Percentiles rank a stretch among this genome's conserved stretches.
Conservation (phyloP, 805 yeast genomes). For the Candida ovalis region DNA sequence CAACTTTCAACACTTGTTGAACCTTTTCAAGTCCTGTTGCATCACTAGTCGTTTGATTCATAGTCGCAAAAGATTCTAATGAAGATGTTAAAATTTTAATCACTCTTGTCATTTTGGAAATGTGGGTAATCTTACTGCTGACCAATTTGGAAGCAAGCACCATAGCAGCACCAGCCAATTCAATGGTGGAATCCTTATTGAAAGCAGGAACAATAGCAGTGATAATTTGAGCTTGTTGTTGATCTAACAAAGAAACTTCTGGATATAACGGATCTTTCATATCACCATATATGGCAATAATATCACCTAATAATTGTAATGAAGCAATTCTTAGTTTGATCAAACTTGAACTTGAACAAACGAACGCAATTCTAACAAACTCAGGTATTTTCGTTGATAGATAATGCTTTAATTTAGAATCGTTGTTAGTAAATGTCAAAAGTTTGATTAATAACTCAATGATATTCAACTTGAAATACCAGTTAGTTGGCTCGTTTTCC, state of each 20-base stretch:
- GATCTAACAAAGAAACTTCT: constrained; percentile 70
- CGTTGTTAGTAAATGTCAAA: constrained; percentile 36
- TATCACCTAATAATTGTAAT: constrained; percentile 57
- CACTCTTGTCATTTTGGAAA: constrained; percentile 49
- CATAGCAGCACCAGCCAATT: constrained; percentile 72
- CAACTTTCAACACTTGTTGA: constrained; percentile 44
- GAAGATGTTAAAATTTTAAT: constrained; percentile 62
- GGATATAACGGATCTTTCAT: constrained; percentile 71
- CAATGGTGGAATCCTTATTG: constrained; percentile 64
- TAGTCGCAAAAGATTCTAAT: constrained; percentile 50
- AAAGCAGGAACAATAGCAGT: constrained; percentile 90
- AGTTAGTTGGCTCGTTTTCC: constrained; percentile 52
- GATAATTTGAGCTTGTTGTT: constrained; percentile 91
- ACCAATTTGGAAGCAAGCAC: constrained; percentile 74
- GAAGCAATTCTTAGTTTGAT: constrained; percentile 60
- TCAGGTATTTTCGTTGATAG: constrained; percentile 52
- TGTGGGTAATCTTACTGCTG: constrained; percentile 51
- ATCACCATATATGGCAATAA: constrained; percentile 57
- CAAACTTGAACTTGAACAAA: constrained; percentile 74
- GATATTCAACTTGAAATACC: constrained; percentile 52
- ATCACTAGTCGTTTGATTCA: constrained; percentile 21
- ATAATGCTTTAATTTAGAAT: constrained; percentile 35
- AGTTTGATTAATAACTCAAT: constrained; percentile 44
- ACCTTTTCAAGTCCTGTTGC: constrained; percentile 18
- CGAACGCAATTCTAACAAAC: constrained; percentile 71